Conservation (phyloP, 2,329 filamentous ascomycete species). For the Alternaria panax region DNA sequence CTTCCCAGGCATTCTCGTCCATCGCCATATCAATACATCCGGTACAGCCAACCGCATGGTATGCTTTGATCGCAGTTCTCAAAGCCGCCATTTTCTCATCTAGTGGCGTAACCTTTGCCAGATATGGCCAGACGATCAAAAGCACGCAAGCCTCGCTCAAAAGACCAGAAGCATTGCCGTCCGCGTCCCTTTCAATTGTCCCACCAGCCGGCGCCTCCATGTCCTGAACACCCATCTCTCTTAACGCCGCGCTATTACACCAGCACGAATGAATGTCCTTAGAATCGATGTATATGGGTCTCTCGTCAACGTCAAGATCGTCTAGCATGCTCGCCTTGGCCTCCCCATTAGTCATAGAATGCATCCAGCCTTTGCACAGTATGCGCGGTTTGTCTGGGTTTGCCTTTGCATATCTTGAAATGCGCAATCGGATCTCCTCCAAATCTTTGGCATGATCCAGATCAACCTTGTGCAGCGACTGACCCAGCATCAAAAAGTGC, state of each 20-base stretch:
- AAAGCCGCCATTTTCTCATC: conserved; percentile 59
- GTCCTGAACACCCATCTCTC: conserved; percentile 58
- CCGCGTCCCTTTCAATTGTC: conserved; percentile 58
- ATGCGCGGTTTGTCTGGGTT: conserved; percentile 59
- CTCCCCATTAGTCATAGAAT: conserved; percentile 61
- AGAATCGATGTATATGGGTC: conserved; percentile 64
- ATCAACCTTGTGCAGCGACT: conserved; percentile 61
- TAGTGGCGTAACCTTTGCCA: conserved; percentile 58
- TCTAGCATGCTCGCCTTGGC: conserved; percentile 61
- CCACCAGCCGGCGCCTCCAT: conserved; percentile 61
- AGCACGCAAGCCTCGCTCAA: conserved; percentile 63
- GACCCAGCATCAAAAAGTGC: conserved; percentile 62
- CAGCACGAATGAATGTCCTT: conserved; percentile 66
- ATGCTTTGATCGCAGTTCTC: conserved; percentile 57
- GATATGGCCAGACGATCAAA: conserved; percentile 62
- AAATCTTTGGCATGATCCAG: conserved; percentile 58
- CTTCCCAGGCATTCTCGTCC: conserved; percentile 64
- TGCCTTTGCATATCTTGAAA: conserved; percentile 55
- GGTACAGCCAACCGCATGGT: conserved; percentile 61
- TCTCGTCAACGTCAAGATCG: conserved; percentile 53
- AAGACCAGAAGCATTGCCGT: conserved; percentile 60
- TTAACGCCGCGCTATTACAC: conserved; percentile 62
- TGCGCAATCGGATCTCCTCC: conserved; percentile 58
- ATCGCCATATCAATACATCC: conserved; percentile 67
- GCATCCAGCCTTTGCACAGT: conserved; percentile 64